A percentile compares a stretch with the other conserved stretches of the same genome.
phyloP scores from a whole-genome alignment of 768 basidiomycete species.

The Stropharia rugosoannulata region DNA sequence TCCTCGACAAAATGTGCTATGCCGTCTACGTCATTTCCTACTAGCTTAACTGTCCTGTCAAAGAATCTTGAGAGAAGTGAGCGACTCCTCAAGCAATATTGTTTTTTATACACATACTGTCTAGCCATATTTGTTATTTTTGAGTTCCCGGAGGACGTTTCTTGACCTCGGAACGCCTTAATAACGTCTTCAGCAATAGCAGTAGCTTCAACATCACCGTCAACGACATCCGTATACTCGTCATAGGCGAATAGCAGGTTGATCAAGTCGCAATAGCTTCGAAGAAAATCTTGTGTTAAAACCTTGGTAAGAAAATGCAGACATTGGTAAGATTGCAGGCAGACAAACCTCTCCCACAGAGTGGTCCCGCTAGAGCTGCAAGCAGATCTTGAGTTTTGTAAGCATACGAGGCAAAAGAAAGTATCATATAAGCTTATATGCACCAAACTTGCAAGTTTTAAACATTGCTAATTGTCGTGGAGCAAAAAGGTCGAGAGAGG shows the following conservation, averaged over 20 bases:
- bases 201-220: slow-evolving; percentile 29
- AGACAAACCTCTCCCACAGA: no score
- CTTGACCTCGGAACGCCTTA: slow-evolving; percentile 28
- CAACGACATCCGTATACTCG: no score
- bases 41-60: slow-evolving; percentile 11
- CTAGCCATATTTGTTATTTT: slow-evolving; percentile 37
- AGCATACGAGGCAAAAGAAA: no score
- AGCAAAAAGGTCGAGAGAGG: slow-evolving; percentile 12
- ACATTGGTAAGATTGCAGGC: no score
- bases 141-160: slow-evolving; percentile 10
- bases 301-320: no score
- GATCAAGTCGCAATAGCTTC: no score
- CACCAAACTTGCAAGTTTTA: slow-evolving; percentile 17
- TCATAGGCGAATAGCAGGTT: no score
- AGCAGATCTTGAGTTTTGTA: no score
- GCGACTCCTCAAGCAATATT: background rate
- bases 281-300: no score
- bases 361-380: no score
- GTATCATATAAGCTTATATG: no score
- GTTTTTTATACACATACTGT: slow-evolving; percentile 29
- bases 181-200: slow-evolving; percentile 32
- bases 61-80: slow-evolving; percentile 12
- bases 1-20: slow-evolving; percentile 22
- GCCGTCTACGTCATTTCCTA: slow-evolving; percentile 13
- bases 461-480: slow-evolving; percentile 14